Base-by-base conservation (phyloP, 495 filamentous ascomycete species). In the Penicillium antarcticum region DNA sequence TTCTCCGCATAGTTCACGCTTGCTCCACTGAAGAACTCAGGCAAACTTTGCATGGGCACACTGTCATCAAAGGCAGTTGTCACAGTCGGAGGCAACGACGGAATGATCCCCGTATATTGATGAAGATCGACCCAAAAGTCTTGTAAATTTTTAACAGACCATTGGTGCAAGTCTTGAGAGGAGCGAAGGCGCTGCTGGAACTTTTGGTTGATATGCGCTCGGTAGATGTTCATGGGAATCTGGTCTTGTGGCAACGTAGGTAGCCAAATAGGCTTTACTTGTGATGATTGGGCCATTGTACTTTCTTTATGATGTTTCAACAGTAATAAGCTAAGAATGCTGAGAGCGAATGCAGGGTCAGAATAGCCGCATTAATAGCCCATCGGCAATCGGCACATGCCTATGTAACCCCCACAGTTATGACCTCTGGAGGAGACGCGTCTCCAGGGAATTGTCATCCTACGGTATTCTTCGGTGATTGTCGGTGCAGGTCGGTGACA, bases 1-100 rank as follows among this genome's bases (percentile, higher is more conserved):
- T 91, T 91, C 69, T 89, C 85, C 2, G 86, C 86, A 56, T 89
- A 89, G 60, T 91, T 91, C 43, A 90, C 73, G 31, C 67, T 76
- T 12, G 84, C 76, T 11, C 81, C 85, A 13, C 73, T 61, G 29
- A 62, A 64, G 55, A 87, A 90, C 23, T 73, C 67, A 10, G 87
- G 87, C 5, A 89, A 71, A 5, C 72, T 66, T 53, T 87, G 80
- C 61, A 90, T 85, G 19, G 79, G 74, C 11, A 67, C 70, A 21
- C 48, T 71, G 55, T 84, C 76, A 63, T 89, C 85, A 38, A 88
- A 78, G 23, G 83, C 83, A 42, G 52, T 57, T 1, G 55, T 70
- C 37, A 51, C 31, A 16, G 37, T 41, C 18, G 77, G 77, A 3
- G 69, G 49, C 32, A 84, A 81, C 8, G 52, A n/a, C 18, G 59